Evolutionary conservation across 768 basidiomycete genomes (phyloP), one percentile per base, ranked within the genome.

Genomic region (Suillus ampliporus): DNA sequence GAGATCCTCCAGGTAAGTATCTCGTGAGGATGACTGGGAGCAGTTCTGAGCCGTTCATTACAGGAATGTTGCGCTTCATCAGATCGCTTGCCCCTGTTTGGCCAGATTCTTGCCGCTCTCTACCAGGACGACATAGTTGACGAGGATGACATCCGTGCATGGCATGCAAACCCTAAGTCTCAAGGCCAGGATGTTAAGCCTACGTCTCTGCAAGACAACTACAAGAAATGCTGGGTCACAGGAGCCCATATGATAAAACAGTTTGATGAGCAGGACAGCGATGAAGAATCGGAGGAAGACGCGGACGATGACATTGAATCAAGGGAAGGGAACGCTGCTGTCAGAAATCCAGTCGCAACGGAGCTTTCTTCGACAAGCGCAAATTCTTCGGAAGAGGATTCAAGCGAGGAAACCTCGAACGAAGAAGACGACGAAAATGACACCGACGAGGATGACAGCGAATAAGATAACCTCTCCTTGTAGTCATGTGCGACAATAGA

Each of bases 61-160:
- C 34, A 92, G 91, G 81, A 76, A 52, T 86, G 89, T 71, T 92
- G 90, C 62, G 86, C 88, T 56, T 81, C 67, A 11, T 91, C 86
- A 23, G 80, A 79, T 64, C 87, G 90, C 61, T 74, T 87, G 68
- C 81, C 86, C 19, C 79, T 94, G 61, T 99, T 97, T 74, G 92
- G 91, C 4, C 87, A 92, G 69, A 85, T 97, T 61, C 84, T 99
- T 26, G 90, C 90, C 35, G 89, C 89, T 4, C 79, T 95, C 15
- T 99, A 98, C 75, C 92, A 97, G 71, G 83, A 84, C n/a, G 97
- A 99, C 73, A 85, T 97, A 50, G 88, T 97, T 3, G 92, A 92
- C 54, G 95, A 95, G 69, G 91, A 94, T 57, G 90, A 94, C 66
- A 90, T 98, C 66, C 86, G 92, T n/a, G 82, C 79, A 54, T 99